These are phyloP conservation scores for Monosporascus sp. DNA, from an alignment of 2,329 filamentous ascomycete genomes.

Conservation along the genomic window DNA sequence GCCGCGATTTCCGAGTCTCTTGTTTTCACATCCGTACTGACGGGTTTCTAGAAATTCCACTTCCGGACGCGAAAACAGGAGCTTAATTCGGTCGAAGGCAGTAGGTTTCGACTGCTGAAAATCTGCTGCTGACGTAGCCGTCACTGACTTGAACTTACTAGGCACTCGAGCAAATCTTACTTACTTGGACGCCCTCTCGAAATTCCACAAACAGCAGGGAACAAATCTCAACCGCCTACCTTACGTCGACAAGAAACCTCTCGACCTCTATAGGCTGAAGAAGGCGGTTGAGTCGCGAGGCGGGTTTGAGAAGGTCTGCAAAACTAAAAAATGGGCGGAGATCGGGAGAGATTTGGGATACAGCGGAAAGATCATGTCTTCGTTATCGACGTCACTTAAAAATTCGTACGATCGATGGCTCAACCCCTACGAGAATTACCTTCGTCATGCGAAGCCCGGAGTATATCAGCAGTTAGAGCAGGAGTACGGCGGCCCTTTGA, in stretches of 20 bases:
- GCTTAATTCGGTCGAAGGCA: slow-evolving; percentile 96
- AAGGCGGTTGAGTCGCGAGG: slow-evolving; percentile 93
- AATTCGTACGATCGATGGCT: slow-evolving; percentile 98
- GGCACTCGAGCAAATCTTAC: slow-evolving; percentile 92
- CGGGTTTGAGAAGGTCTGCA: slow-evolving; percentile 95
- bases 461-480: slow-evolving; percentile 94
- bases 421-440: slow-evolving; percentile 92
- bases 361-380: slow-evolving; percentile 99
- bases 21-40: slow-evolving; percentile 6
- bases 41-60: slow-evolving; percentile 70
- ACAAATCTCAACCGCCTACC: slow-evolving; percentile 90
- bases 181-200: slow-evolving; percentile 89
- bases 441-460: slow-evolving; percentile 83
- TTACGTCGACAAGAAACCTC: slow-evolving; percentile 93
- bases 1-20: background rate
- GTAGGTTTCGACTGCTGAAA: slow-evolving; percentile 47
- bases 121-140: background rate
- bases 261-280: slow-evolving; percentile 92
- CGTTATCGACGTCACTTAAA: slow-evolving; percentile 91
- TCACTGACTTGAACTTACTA: slow-evolving; percentile 28
- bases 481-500: slow-evolving; percentile 88
- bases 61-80: slow-evolving; percentile 95
- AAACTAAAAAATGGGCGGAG: slow-evolving; percentile 97
- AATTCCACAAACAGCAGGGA: slow-evolving; percentile 95
- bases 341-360: slow-evolving; percentile 95